A percentile compares a stretch with the other conserved stretches of the same genome.
Conservation (phyloP, 2,329 filamentous ascomycete species). For the Colletotrichum melonis region DNA sequence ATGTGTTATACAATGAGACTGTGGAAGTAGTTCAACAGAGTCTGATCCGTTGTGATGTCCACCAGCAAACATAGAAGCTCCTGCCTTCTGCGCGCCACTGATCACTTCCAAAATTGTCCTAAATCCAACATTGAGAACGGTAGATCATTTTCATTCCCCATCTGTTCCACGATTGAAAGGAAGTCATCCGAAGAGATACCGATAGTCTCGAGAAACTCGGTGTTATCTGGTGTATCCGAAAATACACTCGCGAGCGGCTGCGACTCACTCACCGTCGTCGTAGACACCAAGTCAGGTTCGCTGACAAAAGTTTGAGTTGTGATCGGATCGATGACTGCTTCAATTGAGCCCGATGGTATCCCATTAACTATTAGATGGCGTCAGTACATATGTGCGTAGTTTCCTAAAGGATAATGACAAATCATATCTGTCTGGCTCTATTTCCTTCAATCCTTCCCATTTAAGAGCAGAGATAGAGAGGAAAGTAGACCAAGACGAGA, state of each 20-base stretch:
- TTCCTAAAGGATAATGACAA: no score
- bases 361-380: no score
- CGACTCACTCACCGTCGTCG: constrained; percentile 2
- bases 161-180: constrained; percentile 50
- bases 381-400: no score
- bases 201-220: constrained; percentile 48
- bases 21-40: neutral
- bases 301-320: neutral
- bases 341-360: constrained; percentile 14
- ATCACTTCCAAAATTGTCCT: constrained; percentile 9
- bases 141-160: constrained; percentile 33
- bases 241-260: neutral
- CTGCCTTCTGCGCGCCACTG: no score
- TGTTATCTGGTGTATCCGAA: constrained; percentile 38
- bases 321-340: neutral
- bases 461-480: no score
- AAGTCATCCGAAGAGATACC: constrained; percentile 54
- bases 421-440: no score
- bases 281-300: neutral
- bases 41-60: no score
- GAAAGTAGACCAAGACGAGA: no score
- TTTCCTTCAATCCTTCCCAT: no score
- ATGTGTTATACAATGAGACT: neutral
- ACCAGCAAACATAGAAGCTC: neutral
- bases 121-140: constrained; percentile 1